A percentile compares a stretch with the other conserved stretches of the same genome.
Evolutionary conservation across 805 yeast species (phyloP).

Genomic region (Sugiyamaella chiloensis): DNA sequence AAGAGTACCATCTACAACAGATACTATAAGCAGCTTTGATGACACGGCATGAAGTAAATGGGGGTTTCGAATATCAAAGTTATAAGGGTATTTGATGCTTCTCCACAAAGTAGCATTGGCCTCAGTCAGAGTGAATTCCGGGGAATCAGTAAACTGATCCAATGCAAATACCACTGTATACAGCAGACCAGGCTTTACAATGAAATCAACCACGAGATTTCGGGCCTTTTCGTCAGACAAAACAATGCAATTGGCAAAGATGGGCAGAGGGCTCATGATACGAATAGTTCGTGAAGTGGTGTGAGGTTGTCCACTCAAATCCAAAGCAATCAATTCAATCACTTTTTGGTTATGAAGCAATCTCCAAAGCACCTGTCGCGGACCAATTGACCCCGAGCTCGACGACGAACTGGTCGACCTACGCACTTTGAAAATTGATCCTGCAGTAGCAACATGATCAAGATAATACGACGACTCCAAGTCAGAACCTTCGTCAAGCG

Average conservation of each 20-base stretch:
- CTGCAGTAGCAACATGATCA: constrained; percentile 20
- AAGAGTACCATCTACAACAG: constrained; percentile 76
- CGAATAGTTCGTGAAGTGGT: constrained; percentile 34
- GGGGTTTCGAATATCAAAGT: constrained; percentile 57
- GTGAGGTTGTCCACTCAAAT: constrained; percentile 9
- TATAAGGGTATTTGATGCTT: constrained; percentile 62
- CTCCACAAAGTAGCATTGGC: constrained; percentile 50
- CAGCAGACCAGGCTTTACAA: constrained; percentile 49
- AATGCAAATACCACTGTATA: constrained; percentile 47
- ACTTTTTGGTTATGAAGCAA: constrained; percentile 12
- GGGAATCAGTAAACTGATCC: constrained; percentile 38
- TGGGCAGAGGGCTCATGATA: constrained; percentile 39
- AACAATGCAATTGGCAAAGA: constrained; percentile 38
- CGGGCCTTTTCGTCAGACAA: constrained; percentile 35
- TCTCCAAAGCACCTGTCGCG: constrained; percentile 16
- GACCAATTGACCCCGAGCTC: neutral
- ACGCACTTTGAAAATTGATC: constrained; percentile 1
- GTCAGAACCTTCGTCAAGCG: constrained; percentile 11
- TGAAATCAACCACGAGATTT: constrained; percentile 47
- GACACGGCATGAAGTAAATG: constrained; percentile 49
- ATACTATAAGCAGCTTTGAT: constrained; percentile 46
- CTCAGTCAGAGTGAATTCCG: constrained; percentile 17
- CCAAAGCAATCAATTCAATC: constrained; percentile 23
- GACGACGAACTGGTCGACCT: neutral
- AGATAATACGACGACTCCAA: constrained; percentile 18